These are phyloP conservation scores for Echium plantagineum DNA, from an alignment of 257 asterid genomes.

Conservation along the genomic window DNA sequence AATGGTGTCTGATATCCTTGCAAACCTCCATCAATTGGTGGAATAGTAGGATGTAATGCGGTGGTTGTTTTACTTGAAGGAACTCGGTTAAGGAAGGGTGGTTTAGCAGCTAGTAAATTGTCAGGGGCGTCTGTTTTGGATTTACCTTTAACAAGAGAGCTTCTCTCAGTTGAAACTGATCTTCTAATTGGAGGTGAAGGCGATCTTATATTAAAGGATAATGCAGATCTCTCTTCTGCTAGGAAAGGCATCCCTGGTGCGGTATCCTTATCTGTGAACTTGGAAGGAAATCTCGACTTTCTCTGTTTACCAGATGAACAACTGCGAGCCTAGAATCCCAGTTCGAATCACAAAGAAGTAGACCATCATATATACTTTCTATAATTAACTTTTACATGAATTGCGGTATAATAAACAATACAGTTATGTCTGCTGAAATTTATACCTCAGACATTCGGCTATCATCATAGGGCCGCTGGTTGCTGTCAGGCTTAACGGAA, in stretches of 20 bases:
- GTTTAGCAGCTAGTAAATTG: constrained; percentile 15
- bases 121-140: constrained; percentile 39
- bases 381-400: not conserved
- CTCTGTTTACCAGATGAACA: constrained; percentile 73
- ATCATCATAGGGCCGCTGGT: constrained; percentile 21
- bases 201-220: constrained; percentile 35
- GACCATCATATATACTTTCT: not conserved
- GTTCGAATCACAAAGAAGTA: constrained; percentile 1
- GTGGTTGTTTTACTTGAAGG: constrained; percentile 24
- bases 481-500: constrained; percentile 42
- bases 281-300: constrained; percentile 53
- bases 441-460: constrained; percentile 37
- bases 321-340: constrained; percentile 49
- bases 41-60: constrained; percentile 25
- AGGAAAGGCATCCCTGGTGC: constrained; percentile 38
- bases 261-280: constrained; percentile 63
- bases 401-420: not conserved
- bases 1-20: constrained; percentile 10
- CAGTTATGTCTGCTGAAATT: not conserved
- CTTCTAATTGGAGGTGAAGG: constrained; percentile 83
- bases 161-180: constrained; percentile 80
- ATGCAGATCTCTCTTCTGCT: constrained; percentile 38
- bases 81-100: constrained; percentile 50
- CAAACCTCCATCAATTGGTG: constrained; percentile 18
- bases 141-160: constrained; percentile 35